Evolutionary conservation across 2,329 filamentous ascomycete species (phyloP).

Genomic region (Stachybotrys chartarum): DNA sequence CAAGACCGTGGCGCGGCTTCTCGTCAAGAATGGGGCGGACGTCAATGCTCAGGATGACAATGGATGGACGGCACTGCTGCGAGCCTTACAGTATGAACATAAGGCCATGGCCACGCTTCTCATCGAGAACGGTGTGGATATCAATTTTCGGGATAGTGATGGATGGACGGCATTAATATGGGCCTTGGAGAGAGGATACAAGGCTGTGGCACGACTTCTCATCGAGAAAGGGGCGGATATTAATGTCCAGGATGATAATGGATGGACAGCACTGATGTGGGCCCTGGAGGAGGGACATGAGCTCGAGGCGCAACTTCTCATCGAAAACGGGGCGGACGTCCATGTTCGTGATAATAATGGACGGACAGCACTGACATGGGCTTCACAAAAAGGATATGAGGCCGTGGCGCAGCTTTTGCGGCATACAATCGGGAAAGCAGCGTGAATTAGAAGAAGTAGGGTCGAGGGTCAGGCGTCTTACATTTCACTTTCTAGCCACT

Average conservation of each 20-base stretch:
- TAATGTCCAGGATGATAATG: neutral
- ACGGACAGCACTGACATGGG: neutral
- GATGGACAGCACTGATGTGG: neutral
- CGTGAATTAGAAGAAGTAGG: slow-evolving; percentile 1
- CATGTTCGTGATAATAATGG: neutral
- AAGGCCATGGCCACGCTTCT: neutral
- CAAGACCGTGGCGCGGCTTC: neutral
- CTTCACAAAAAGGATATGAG: neutral
- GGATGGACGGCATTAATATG: neutral
- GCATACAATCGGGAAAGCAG: no score
- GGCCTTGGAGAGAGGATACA: slow-evolving; percentile 7
- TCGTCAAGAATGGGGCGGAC: neutral
- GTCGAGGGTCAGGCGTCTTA: slow-evolving; percentile 6
- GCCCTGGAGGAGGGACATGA: slow-evolving; percentile 8
- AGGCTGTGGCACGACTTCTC: slow-evolving; percentile 11
- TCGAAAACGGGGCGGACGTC: slow-evolving; percentile 6
- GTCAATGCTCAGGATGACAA: neutral
- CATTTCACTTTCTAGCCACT: no score
- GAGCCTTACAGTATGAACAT: no score
- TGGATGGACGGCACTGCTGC: neutral
- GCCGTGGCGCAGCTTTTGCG: no score
- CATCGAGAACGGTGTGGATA: neutral
- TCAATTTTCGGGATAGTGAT: no score
- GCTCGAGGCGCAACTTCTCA: slow-evolving; percentile 10
- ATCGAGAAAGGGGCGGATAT: slow-evolving; percentile 8